phyloP scores from a whole-genome alignment of 306 rosid genomes.

The Quercus wislizeni region DNA sequence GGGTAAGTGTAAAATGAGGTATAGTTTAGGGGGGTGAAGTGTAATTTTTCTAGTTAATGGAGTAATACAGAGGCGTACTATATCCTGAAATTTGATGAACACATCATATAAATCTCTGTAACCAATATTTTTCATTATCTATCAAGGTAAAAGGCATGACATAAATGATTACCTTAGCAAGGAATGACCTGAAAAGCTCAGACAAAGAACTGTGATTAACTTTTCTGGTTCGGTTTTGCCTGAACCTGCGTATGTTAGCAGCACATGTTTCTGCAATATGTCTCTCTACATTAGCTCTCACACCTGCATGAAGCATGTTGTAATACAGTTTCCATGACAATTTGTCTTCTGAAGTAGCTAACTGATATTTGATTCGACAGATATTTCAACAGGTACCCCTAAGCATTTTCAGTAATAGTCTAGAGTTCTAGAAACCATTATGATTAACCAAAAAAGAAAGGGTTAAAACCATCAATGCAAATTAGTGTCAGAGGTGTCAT shows the following conservation, averaged over 20 bases:
- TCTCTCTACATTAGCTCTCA: constrained; percentile 58
- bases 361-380: not conserved
- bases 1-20: no score
- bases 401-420: not conserved
- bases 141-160: constrained; percentile 10
- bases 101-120: constrained; percentile 3
- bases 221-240: constrained; percentile 37
- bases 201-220: constrained; percentile 60
- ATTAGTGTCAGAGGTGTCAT: no score
- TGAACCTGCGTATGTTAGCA: constrained; percentile 44
- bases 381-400: not conserved
- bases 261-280: constrained; percentile 52
- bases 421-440: not conserved
- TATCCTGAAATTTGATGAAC: constrained; percentile 14
- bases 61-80: not conserved
- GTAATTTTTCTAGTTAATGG: no score
- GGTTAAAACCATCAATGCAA: no score
- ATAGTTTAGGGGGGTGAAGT: no score
- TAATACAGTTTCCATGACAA: constrained; percentile 11
- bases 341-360: constrained; percentile 2
- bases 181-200: constrained; percentile 72
- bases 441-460: no score
- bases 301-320: constrained; percentile 52
- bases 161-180: constrained; percentile 47
- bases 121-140: not conserved